phyloP scores from a whole-genome alignment of 345 rosid species.

The Schrenkiella parvula region DNA sequence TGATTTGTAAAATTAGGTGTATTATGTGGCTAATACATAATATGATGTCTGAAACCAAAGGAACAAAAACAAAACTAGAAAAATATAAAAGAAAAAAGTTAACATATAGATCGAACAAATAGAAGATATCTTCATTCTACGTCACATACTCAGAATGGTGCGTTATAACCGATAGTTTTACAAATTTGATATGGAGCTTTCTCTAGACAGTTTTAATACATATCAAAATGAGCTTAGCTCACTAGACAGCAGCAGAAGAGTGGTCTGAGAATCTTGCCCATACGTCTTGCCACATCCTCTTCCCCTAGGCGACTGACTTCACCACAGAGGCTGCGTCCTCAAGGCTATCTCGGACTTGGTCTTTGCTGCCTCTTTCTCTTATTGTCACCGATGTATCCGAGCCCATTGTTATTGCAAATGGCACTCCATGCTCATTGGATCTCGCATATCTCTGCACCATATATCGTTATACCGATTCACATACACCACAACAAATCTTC shows the following conservation, averaged over 20 bases:
- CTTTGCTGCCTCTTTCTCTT: conserved; percentile 90
- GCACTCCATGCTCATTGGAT: conserved; percentile 92
- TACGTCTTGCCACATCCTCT: conserved; percentile 62
- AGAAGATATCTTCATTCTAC: no score
- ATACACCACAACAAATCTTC: neutral
- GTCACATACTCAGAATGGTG: no score
- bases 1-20: neutral
- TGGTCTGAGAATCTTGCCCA: conserved; percentile 76
- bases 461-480: conserved; percentile 70
- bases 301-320: conserved; percentile 66
- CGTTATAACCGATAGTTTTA: no score
- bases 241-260: conserved; percentile 49
- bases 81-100: no score
- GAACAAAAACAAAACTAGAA: no score
- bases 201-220: no score
- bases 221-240: no score
- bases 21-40: neutral
- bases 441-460: conserved; percentile 95
- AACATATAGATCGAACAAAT: no score
- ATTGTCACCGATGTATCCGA: conserved; percentile 66
- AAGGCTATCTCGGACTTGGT: conserved; percentile 69
- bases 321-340: conserved; percentile 64
- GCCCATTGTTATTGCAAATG: conserved; percentile 89
- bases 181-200: no score
- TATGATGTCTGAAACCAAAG: neutral